phyloP scores from a whole-genome alignment of 495 filamentous ascomycete species.

The Rhypophila decipiens region DNA sequence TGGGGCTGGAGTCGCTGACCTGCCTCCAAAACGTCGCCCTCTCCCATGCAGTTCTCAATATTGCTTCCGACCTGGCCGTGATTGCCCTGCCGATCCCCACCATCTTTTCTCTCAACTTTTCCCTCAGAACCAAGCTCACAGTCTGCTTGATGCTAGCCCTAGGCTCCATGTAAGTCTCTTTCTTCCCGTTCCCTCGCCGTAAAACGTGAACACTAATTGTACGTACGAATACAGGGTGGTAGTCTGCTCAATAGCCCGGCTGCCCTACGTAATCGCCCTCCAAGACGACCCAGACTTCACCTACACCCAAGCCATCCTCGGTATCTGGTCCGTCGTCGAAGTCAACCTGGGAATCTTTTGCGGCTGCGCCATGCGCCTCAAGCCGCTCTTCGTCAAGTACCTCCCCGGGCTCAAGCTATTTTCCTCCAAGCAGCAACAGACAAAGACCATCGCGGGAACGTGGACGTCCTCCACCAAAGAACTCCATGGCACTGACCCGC shows the following conservation, averaged over 20 bases:
- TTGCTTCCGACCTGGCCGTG: conserved; percentile 33
- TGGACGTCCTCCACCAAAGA: conserved; percentile 2
- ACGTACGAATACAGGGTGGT: conserved; percentile 8
- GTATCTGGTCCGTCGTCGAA: conserved; percentile 38
- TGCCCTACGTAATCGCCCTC: conserved; percentile 15
- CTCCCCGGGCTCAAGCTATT: conserved; percentile 11
- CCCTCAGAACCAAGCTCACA: conserved; percentile 10
- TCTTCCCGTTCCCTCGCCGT: not conserved
- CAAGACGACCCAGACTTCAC: conserved; percentile 11
- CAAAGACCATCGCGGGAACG: not conserved
- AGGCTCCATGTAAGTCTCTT: conserved; percentile 16
- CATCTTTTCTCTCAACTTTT: conserved; percentile 23
- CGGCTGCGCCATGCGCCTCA: conserved; percentile 22
- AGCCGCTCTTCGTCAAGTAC: conserved; percentile 12
- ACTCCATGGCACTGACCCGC: not conserved
- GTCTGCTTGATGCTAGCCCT: conserved; percentile 13
- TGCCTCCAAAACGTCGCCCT: conserved; percentile 20
- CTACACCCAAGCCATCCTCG: conserved; percentile 14
- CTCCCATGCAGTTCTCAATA: conserved; percentile 33
- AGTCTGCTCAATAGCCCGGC: conserved; percentile 18
- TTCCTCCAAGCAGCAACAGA: not conserved
- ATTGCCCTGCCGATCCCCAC: conserved; percentile 34
- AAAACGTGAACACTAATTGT: not conserved
- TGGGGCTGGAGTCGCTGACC: conserved; percentile 3
- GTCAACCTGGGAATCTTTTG: conserved; percentile 33